Percentiles rank a stretch among this genome's conserved stretches.
phyloP scores from a whole-genome alignment of 306 rosid genomes.

The Vigna nakashimae region DNA sequence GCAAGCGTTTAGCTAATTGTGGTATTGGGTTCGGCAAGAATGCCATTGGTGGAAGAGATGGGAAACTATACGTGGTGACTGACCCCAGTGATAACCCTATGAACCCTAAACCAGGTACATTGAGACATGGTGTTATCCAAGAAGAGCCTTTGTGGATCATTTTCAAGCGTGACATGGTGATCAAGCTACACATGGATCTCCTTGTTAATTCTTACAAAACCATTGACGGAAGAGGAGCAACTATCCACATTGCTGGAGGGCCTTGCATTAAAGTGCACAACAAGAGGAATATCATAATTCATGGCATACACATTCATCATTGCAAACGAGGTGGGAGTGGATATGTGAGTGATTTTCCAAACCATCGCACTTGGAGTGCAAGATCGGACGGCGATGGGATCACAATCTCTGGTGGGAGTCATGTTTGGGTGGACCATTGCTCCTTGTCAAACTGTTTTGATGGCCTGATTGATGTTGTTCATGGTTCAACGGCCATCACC shows the following conservation, averaged over 20 bases:
- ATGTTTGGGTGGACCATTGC: conserved; percentile 84
- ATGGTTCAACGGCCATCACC: conserved; percentile 62
- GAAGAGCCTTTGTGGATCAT: conserved; percentile 79
- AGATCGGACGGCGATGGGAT: conserved; percentile 83
- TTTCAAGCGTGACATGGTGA: conserved; percentile 76
- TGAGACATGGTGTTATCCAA: conserved; percentile 74
- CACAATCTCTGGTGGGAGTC: conserved; percentile 62
- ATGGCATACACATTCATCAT: conserved; percentile 79
- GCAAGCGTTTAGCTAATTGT: conserved; percentile 72
- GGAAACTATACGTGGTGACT: conserved; percentile 68
- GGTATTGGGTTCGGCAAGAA: conserved; percentile 79
- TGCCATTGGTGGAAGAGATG: conserved; percentile 82
- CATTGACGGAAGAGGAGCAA: conserved; percentile 83
- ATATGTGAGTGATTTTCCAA: conserved; percentile 67
- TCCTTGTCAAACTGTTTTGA: conserved; percentile 71
- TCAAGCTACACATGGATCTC: conserved; percentile 70
- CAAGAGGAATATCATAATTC: conserved; percentile 73
- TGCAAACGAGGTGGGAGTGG: conserved; percentile 73
- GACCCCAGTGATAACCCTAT: conserved; percentile 64
- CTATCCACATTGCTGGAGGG: conserved; percentile 77
- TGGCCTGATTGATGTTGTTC: conserved; percentile 75
- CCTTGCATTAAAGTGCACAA: conserved; percentile 75
- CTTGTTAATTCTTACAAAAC: conserved; percentile 80
- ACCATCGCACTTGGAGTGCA: conserved; percentile 62
- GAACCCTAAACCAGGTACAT: conserved; percentile 76